Evolutionary conservation across 2,329 filamentous ascomycete genomes (phyloP).

Genomic region (Paecilomyces sp.): DNA sequence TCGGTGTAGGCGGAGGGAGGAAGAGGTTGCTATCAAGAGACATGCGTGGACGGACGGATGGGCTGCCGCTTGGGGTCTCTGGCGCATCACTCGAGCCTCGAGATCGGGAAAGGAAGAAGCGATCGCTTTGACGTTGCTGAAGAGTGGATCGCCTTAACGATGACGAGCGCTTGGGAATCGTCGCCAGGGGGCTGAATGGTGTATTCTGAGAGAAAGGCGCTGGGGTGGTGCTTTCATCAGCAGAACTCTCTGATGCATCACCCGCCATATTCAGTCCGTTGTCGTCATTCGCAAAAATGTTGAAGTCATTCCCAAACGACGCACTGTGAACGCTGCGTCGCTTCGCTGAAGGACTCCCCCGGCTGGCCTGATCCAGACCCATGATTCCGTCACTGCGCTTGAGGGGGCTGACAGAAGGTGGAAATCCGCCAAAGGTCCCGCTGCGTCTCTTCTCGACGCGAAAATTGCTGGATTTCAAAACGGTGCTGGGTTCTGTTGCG

Average conservation of each 20-base stretch:
- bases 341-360: constrained; percentile 84
- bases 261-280: constrained; percentile 17
- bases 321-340: constrained; percentile 77
- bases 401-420: constrained; percentile 68
- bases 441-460: constrained; percentile 45
- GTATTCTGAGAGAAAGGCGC: constrained; percentile 26
- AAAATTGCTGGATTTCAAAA: constrained; percentile 32
- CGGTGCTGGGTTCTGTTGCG: constrained; percentile 10
- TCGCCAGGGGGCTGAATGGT: constrained; percentile 41
- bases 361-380: constrained; percentile 70
- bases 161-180: constrained; percentile 61
- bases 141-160: constrained; percentile 81
- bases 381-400: constrained; percentile 89
- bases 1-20: constrained; percentile 56
- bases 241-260: constrained; percentile 21
- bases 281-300: constrained; percentile 60
- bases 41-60: constrained; percentile 60
- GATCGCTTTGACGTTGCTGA: constrained; percentile 71
- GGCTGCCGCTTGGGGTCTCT: constrained; percentile 51
- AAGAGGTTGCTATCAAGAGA: constrained; percentile 70
- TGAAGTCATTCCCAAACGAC: constrained; percentile 58
- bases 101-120: constrained; percentile 46
- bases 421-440: constrained; percentile 41
- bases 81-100: constrained; percentile 22
- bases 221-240: constrained; percentile 18